A percentile compares a stretch with the other conserved stretches of the same genome.
Conservation (phyloP, 352 stramenopile species). For the Phytophthora pluvialis region DNA sequence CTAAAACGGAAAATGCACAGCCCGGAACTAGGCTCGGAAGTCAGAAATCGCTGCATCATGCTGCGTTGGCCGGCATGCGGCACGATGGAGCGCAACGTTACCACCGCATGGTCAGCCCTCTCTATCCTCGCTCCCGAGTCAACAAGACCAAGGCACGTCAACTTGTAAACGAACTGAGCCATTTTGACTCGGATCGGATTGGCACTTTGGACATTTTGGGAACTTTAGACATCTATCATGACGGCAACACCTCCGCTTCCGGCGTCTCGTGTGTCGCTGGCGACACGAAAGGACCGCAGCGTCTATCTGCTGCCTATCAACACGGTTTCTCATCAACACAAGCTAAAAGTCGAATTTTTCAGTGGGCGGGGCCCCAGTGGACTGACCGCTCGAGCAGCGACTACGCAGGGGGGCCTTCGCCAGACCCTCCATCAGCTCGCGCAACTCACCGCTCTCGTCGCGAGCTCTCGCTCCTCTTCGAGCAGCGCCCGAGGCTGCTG, state of each 20-base stretch:
- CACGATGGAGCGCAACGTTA: too few relatives aligned
- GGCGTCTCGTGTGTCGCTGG: not conserved
- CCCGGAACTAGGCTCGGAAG: too few relatives aligned
- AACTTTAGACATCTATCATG: not conserved
- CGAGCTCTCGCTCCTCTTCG: slow-evolving; percentile 24
- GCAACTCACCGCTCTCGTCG: slow-evolving; percentile 66
- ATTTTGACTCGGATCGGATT: too few relatives aligned
- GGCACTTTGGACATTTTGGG: too few relatives aligned
- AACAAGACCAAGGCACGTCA: too few relatives aligned
- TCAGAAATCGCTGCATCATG: too few relatives aligned
- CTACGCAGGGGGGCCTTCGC: slow-evolving; percentile 50
- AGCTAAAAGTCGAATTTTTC: slow-evolving; percentile 60
- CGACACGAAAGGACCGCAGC: not conserved
- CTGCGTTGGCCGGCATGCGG: too few relatives aligned
- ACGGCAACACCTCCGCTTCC: not conserved
- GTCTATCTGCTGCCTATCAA: not conserved
- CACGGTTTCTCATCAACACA: slow-evolving; percentile 3
- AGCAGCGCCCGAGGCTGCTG: not conserved
- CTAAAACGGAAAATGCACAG: too few relatives aligned
- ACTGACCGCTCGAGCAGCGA: slow-evolving; percentile 62
- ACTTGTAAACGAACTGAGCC: too few relatives aligned
- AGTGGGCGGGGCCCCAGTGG: slow-evolving; percentile 52
- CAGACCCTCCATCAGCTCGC: slow-evolving; percentile 64
- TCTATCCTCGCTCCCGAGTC: too few relatives aligned
- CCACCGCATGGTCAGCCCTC: too few relatives aligned